Evolutionary conservation across 192 early-diverging fungal species (phyloP), one percentile per base, ranked within the genome.

Genomic region (Thoreauomyces humboldtii): DNA sequence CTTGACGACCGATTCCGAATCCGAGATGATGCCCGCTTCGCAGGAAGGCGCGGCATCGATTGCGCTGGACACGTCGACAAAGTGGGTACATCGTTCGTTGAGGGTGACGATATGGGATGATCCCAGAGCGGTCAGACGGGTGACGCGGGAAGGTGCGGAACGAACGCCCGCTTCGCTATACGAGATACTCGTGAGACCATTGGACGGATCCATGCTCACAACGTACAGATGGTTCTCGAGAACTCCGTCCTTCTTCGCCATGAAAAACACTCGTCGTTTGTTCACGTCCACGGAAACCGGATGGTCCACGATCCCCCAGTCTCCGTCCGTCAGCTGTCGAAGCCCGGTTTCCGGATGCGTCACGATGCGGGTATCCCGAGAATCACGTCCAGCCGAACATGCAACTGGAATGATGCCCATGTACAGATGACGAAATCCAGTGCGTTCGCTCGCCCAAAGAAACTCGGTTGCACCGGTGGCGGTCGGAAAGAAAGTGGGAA

Each of bases 221-320:
- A 85, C 86, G 61, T 88, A 88, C 0, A 88, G 62, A 59, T 88
- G 87, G 2, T 73, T 70, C 63, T 88, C 87, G 14, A 86, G 50
- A 11, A 82, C 77, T 0, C 74, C 67, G 34, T 87, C 86, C 21
- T 54, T 61, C 53, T 85, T 88, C 5, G 70, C 87, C 7, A 65
- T 77, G 51, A 87, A 88, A 44, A 85, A 88, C 0, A 87, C 81
- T 12, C 86, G 71, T 24, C 78, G 54, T 7, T 79, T 63, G 21
- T 27, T 7, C 5, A 65, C 50, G 44, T 88, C 87, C 2, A 88
- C 79, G 25, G 61, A 71, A 42, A 88, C 77, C 1, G 77, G 76
- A 53, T 74, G 65, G 60, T 88, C 87, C 1, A 85, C 59, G 11
- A 87, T 71, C 43, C 73, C 74, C 75, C 85, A 88, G n/a, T 77